Conservation (phyloP, 202 grass and related monocot species). For the Setaria italica region DNA sequence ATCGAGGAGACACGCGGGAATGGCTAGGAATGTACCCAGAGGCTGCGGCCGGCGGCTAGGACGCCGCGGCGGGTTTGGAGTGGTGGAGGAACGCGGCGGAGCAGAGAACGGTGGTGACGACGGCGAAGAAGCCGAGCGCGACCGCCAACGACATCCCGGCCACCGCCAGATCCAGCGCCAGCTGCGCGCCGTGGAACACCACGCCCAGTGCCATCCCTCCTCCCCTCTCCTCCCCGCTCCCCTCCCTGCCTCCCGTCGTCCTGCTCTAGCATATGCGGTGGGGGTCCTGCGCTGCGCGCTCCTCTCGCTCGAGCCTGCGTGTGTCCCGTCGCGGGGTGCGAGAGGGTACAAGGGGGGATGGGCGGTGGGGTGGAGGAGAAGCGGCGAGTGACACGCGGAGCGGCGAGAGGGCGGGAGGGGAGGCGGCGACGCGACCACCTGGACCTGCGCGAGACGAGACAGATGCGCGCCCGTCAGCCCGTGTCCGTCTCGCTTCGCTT, state of each 20-base stretch:
- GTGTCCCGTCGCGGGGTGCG: constrained; percentile 18
- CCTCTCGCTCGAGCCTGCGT: constrained; percentile 31
- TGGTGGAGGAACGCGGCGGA: constrained; percentile 77
- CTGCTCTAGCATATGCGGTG: background rate
- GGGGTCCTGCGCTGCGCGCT: background rate
- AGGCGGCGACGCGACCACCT: constrained; percentile 54
- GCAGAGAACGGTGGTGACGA: constrained; percentile 81
- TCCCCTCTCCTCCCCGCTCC: background rate
- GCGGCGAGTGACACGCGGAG: constrained; percentile 48
- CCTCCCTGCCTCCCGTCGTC: constrained; percentile 8
- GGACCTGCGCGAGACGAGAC: constrained; percentile 9
- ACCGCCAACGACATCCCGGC: constrained; percentile 79
- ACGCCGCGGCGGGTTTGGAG: constrained; percentile 56
- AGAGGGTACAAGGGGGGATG: background rate
- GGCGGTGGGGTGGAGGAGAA: background rate
- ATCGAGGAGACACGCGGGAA: background rate
- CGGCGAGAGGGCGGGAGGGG: constrained; percentile 26
- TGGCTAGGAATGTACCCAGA: constrained; percentile 38
- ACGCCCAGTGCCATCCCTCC: constrained; percentile 48
- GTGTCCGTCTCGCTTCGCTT: background rate
- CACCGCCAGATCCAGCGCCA: constrained; percentile 78
- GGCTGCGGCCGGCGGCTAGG: constrained; percentile 36
- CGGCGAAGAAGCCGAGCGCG: constrained; percentile 70
- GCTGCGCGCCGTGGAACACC: constrained; percentile 65
- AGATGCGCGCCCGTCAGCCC: background rate